Conservation (phyloP, 805 yeast genomes). For the Wickerhamomyces subpelliculosus region DNA sequence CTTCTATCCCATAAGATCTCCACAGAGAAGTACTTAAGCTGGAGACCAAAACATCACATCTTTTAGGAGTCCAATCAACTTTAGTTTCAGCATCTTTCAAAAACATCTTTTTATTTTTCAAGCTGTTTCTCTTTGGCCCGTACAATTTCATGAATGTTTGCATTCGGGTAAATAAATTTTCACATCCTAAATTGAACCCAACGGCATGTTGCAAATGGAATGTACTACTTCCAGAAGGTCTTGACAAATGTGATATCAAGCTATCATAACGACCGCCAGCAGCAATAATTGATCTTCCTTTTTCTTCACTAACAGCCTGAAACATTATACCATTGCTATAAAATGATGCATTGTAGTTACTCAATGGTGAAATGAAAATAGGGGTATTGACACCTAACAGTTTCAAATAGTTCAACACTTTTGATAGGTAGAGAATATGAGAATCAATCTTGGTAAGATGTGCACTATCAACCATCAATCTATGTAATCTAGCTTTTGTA, state of each 20-base stretch:
- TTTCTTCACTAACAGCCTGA: constrained; percentile 68
- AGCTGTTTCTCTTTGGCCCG: constrained; percentile 16
- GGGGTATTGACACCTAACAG: constrained; percentile 53
- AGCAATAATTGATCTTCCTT: constrained; percentile 47
- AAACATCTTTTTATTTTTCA: constrained; percentile 28
- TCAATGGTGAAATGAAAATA: constrained; percentile 69
- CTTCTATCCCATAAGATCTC: constrained; percentile 54
- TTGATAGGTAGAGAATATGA: constrained; percentile 53
- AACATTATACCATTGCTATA: constrained; percentile 84
- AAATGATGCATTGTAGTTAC: constrained; percentile 75
- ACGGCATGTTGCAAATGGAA: constrained; percentile 52
- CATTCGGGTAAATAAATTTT: constrained; percentile 48
- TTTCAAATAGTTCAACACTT: constrained; percentile 47
- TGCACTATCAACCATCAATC: constrained; percentile 70
- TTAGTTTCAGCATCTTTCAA: constrained; percentile 27
- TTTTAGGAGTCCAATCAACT: constrained; percentile 43
- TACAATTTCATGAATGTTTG: constrained; percentile 36
- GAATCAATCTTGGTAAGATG: constrained; percentile 52
- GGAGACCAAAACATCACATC: constrained; percentile 81
- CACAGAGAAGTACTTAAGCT: constrained; percentile 53
- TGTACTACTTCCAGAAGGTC: constrained; percentile 35
- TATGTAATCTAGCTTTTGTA: constrained; percentile 56
- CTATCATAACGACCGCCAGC: constrained; percentile 94
- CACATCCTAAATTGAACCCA: constrained; percentile 82
- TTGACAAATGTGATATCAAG: constrained; percentile 59